Conservation (phyloP, 257 asterid genomes). For the Solanum sejunctum region DNA sequence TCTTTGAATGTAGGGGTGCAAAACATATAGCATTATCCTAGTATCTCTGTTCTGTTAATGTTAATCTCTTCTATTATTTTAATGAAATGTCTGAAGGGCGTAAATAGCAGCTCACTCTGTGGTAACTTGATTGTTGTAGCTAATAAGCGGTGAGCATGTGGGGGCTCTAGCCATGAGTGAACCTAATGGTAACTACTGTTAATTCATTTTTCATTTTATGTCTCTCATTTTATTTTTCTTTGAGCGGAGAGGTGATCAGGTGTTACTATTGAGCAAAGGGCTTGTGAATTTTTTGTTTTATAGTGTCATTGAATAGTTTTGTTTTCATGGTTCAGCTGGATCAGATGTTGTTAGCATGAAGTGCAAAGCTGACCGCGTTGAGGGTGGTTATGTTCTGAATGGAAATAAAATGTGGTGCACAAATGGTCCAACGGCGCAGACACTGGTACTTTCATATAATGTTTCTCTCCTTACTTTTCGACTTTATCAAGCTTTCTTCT, state of each 20-base stretch:
- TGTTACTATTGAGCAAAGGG: background rate
- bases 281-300: background rate
- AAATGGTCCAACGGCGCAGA: constrained; percentile 85
- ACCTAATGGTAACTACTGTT: constrained; percentile 59
- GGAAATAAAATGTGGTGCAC: constrained; percentile 99
- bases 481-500: background rate
- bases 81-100: background rate
- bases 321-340: constrained; percentile 52
- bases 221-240: background rate
- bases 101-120: background rate
- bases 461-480: background rate
- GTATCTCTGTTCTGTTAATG: background rate
- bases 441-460: constrained; percentile 44
- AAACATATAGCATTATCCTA: background rate
- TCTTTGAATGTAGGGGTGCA: background rate
- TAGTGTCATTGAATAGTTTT: background rate
- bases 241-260: background rate
- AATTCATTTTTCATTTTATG: background rate
- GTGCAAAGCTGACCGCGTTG: constrained; percentile 84
- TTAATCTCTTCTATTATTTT: background rate
- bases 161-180: constrained; percentile 99
- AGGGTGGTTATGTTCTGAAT: constrained; percentile 83
- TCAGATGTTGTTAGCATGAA: constrained; percentile 98
- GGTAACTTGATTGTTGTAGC: constrained; percentile 40
- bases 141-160: constrained; percentile 86